phyloP scores from a whole-genome alignment of 805 yeast genomes.

The Starmera caribaea region DNA sequence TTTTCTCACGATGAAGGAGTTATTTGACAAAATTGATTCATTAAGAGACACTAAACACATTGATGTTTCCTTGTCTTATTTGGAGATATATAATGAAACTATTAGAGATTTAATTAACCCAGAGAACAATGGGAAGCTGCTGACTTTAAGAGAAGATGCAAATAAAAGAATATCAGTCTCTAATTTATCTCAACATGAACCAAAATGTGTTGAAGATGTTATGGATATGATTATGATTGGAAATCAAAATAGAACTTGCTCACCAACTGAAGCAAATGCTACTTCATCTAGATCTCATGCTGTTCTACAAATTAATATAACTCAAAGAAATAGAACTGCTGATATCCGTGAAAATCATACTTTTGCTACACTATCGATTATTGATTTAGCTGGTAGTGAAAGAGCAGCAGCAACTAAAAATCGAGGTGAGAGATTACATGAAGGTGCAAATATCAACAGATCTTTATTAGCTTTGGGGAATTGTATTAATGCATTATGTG shows the following conservation, averaged over 20 bases:
- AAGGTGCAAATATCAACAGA: constrained; percentile 90
- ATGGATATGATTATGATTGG: constrained; percentile 71
- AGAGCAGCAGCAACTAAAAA: constrained; percentile 86
- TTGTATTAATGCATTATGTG: constrained; percentile 88
- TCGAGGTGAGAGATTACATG: constrained; percentile 70
- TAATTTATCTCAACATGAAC: constrained; percentile 55
- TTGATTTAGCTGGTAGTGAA: constrained; percentile 93
- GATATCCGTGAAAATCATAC: constrained; percentile 60
- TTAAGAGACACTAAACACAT: constrained; percentile 43
- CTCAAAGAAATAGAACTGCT: constrained; percentile 48
- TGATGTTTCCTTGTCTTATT: constrained; percentile 58
- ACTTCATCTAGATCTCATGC: constrained; percentile 93
- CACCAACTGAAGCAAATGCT: constrained; percentile 86
- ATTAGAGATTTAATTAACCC: constrained; percentile 73
- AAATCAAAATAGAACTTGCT: constrained; percentile 66
- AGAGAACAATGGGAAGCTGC: constrained; percentile 30
- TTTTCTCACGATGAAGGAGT: constrained; percentile 65
- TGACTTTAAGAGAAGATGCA: constrained; percentile 65
- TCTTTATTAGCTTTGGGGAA: constrained; percentile 86
- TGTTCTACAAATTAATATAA: constrained; percentile 71
- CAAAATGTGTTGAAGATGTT: constrained; percentile 56
- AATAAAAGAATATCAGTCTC: constrained; percentile 58
- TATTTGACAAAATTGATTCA: constrained; percentile 53
- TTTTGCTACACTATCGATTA: constrained; percentile 74
- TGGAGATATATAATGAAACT: constrained; percentile 88